Percentiles rank a stretch among this genome's conserved stretches.
phyloP scores from a whole-genome alignment of 2,329 filamentous ascomycete species.

The Ceratocystis cacaofunesta region DNA sequence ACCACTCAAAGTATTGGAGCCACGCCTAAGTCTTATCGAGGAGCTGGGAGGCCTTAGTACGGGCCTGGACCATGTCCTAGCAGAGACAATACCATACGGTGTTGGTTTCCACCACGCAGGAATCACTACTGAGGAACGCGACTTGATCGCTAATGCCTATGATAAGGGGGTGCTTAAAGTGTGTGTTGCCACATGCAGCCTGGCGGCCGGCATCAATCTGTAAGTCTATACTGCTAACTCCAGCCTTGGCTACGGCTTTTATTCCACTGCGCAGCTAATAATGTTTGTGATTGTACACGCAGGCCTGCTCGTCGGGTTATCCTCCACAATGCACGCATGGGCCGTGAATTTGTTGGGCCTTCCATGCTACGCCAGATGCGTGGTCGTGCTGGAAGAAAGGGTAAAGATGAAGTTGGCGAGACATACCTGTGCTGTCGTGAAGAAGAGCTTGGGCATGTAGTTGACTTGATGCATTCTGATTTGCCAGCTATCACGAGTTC shows the following conservation, averaged over 20 bases:
- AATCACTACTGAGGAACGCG: conserved; percentile 60
- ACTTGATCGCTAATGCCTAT: conserved; percentile 55
- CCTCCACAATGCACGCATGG: conserved; percentile 61
- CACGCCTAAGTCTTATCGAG: conserved; percentile 47
- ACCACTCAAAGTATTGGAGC: conserved; percentile 36
- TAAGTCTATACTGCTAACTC: conserved; percentile 17
- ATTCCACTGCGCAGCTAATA: background rate
- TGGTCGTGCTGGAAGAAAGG: conserved; percentile 61
- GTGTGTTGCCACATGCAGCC: conserved; percentile 61
- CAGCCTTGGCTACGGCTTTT: background rate
- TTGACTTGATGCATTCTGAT: conserved; percentile 57
- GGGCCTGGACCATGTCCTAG: conserved; percentile 50
- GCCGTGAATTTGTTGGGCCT: conserved; percentile 59
- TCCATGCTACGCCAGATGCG: conserved; percentile 72
- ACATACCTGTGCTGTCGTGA: conserved; percentile 62
- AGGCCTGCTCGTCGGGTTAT: conserved; percentile 56
- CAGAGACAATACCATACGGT: conserved; percentile 48
- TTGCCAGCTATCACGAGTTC: conserved; percentile 56
- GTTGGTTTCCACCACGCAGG: conserved; percentile 66
- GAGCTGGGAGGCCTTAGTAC: conserved; percentile 51
- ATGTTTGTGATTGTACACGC: background rate
- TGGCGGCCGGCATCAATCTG: conserved; percentile 72
- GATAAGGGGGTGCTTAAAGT: conserved; percentile 53
- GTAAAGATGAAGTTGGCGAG: conserved; percentile 63
- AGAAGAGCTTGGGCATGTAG: conserved; percentile 52